A percentile compares a stretch with the other conserved stretches of the same genome.
Conservation (phyloP, 352 stramenopile species). For the Phytophthora pluvialis region DNA sequence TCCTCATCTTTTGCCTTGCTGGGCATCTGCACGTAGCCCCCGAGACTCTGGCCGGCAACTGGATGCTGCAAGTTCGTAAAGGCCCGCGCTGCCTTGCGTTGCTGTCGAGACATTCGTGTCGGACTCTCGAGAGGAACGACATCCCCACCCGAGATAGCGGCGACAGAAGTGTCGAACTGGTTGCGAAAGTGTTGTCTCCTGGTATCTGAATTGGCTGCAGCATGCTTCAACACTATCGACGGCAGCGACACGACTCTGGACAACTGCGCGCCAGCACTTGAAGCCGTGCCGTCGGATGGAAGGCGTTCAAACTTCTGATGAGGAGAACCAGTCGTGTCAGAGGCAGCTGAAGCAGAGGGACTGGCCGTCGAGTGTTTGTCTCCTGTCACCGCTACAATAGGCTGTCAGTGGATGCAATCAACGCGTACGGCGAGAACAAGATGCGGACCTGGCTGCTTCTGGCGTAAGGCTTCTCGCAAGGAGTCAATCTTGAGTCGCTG, state of each 20-base stretch:
- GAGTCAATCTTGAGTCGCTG: conserved; percentile 45
- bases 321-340: neutral
- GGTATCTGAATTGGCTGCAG: conserved; percentile 12
- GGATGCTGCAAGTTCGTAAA: conserved; percentile 44
- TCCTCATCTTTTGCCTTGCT: conserved; percentile 8
- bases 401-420: neutral
- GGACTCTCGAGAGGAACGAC: conserved; percentile 12
- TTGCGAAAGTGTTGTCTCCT: conserved; percentile 12
- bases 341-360: neutral
- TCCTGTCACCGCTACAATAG: neutral
- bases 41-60: conserved; percentile 39
- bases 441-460: conserved; percentile 32
- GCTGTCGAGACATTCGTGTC: conserved; percentile 32
- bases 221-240: conserved; percentile 33
- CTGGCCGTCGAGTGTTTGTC: conserved; percentile 6
- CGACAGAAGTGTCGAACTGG: conserved; percentile 10
- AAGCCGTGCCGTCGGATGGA: neutral
- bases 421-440: neutral
- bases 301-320: neutral
- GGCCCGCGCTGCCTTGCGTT: conserved; percentile 38
- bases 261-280: neutral
- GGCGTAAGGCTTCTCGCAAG: conserved; percentile 29
- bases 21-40: conserved; percentile 17
- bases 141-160: conserved; percentile 12
- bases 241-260: conserved; percentile 20